Base-by-base conservation (phyloP, 169 alveolate species). In the Plasmodium gonderi region DNA sequence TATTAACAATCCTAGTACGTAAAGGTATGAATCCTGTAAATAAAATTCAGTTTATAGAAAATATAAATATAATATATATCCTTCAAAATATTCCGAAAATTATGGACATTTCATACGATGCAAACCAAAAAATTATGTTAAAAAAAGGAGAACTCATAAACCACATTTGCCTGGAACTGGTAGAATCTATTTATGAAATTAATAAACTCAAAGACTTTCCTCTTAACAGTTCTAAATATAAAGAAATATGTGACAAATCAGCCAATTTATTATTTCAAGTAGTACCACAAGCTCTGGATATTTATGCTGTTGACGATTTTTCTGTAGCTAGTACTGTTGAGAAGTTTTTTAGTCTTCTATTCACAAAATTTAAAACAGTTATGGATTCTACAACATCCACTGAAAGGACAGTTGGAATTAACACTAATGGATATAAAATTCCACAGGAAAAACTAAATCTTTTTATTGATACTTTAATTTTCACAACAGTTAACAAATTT, bases 41-140 rank as follows among this genome's bases (percentile, higher is more conserved):
- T 49, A 87, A 87, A 87, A 87, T 87, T 4, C 93, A 87, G 17
- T 87, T 87, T 65, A 74, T 87, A 67, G 93, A 87, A 87, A 87
- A 29, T 72, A 60, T 87, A 14, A 87, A 87, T 3, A 54, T 87
- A n/a, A 40, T 75, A 9, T 72, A 54, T 75, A 38, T 87, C 7
- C n/a, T 87, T 5, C 74, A 87, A 54, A 72, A 76, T 75, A 20
- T 36, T 11, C 85, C 85, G 0, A 87, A 87, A 87, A 76, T 75
- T 36, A 11, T 60, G 4, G 93, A 87, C 38, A 17, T 74, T 2
- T 51, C 93, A 0, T 87, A 74, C 45, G 89, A 87, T 3, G 23
- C 67, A 78, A 87, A 87, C 33, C 64, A 87, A 75, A 87, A 87
- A 20, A 75, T 87, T 87, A 49, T 87, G 79, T 6, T 51, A 31